Conservation (phyloP, 306 rosid genomes). For the Sesbania bispinosa region DNA sequence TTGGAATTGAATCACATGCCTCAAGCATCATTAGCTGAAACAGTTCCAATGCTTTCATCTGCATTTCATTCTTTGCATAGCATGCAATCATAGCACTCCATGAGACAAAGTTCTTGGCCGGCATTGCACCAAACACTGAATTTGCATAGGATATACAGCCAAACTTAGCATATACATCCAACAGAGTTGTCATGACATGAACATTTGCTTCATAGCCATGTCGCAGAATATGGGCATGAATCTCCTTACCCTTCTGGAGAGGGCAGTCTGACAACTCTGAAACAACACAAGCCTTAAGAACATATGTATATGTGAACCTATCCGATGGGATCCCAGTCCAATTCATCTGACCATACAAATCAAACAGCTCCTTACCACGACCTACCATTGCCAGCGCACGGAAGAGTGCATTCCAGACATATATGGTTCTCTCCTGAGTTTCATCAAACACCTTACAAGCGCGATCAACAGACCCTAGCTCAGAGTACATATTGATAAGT, state of each 20-base stretch:
- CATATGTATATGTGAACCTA: constrained; percentile 71
- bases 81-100: too few species aligned
- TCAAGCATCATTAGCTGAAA: constrained; percentile 60
- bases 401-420: constrained; percentile 81
- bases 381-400: constrained; percentile 72
- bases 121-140: constrained; percentile 61
- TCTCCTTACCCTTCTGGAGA: constrained; percentile 68
- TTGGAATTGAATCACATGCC: constrained; percentile 55
- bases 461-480: constrained; percentile 55
- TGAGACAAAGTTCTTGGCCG: constrained; percentile 67
- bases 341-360: constrained; percentile 66
- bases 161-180: constrained; percentile 75
- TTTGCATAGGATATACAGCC: constrained; percentile 61
- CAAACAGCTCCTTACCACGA: constrained; percentile 55
- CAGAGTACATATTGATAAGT: constrained; percentile 73
- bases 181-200: constrained; percentile 73
- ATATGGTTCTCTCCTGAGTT: constrained; percentile 62
- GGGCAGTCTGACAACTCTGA: too few species aligned
- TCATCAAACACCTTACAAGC: constrained; percentile 69
- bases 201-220: constrained; percentile 63
- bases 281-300: constrained; percentile 81
- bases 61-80: too few species aligned
- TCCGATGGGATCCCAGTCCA: constrained; percentile 46
- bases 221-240: constrained; percentile 73
- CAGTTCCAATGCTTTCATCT: constrained; percentile 77